phyloP scores from a whole-genome alignment of 2,329 filamentous ascomycete species.

The Clathrospora elynae region DNA sequence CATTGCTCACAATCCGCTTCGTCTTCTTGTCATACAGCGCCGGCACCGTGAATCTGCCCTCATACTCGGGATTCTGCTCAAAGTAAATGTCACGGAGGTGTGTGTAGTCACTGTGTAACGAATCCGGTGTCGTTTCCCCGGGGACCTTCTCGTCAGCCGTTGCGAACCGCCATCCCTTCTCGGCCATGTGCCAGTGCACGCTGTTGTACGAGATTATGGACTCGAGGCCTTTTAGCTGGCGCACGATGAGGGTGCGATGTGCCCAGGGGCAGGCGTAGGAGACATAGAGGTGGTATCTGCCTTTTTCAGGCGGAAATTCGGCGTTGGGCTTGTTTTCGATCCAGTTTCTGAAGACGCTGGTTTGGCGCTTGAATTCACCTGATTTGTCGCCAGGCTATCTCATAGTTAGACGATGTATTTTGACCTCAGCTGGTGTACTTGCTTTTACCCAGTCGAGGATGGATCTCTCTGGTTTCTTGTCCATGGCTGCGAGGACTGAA shows the following conservation, averaged over 20 bases:
- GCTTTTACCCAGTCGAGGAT: slow-evolving; percentile 11
- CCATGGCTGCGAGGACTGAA: slow-evolving; percentile 18
- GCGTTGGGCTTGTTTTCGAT: slow-evolving; percentile 75
- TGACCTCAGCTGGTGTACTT: slow-evolving; percentile 5
- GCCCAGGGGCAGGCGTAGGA: slow-evolving; percentile 96
- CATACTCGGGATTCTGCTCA: slow-evolving; percentile 70
- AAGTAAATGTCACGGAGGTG: slow-evolving; percentile 83
- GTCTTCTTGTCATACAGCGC: slow-evolving; percentile 80
- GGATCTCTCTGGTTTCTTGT: slow-evolving; percentile 16
- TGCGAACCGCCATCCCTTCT: slow-evolving; percentile 81
- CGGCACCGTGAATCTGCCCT: slow-evolving; percentile 84
- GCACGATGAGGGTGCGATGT: slow-evolving; percentile 82
- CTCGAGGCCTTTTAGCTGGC: slow-evolving; percentile 90
- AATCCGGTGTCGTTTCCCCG: slow-evolving; percentile 63
- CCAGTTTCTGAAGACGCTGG: slow-evolving; percentile 79
- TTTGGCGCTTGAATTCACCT: slow-evolving; percentile 91
- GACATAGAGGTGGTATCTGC: slow-evolving; percentile 91
- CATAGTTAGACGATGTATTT: too few species aligned
- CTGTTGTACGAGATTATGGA: slow-evolving; percentile 77
- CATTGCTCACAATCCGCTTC: slow-evolving; percentile 83
- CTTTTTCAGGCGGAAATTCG: slow-evolving; percentile 82
- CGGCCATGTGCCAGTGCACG: slow-evolving; percentile 91
- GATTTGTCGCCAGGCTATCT: slow-evolving; percentile 72
- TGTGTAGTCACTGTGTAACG: slow-evolving; percentile 69
- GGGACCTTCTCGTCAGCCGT: slow-evolving; percentile 65